These are phyloP conservation scores for Trematosphaeria pertusa DNA, from an alignment of 2,329 filamentous ascomycete species.

Conservation along the genomic window DNA sequence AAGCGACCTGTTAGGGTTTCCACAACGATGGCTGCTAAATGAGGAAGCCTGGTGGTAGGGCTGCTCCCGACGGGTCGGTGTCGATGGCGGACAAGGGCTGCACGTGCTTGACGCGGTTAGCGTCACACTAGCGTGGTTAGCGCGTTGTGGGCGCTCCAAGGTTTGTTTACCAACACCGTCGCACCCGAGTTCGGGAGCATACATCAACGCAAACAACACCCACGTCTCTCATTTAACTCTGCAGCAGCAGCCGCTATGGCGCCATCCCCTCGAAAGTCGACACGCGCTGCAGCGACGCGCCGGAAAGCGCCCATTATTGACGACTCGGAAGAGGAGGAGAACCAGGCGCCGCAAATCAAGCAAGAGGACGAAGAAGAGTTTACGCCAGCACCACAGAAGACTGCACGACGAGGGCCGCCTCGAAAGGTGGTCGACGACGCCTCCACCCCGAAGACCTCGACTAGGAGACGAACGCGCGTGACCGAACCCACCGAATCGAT, in stretches of 20 bases:
- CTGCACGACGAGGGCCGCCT: conserved; percentile 62
- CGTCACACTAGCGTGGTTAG: too few relatives aligned
- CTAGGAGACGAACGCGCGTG: conserved; percentile 55
- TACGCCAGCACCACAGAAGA: conserved; percentile 73
- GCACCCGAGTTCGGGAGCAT: too few relatives aligned
- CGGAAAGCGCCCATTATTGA: conserved; percentile 75
- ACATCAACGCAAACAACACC: too few relatives aligned
- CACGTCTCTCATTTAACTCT: too few relatives aligned
- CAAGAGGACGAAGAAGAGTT: conserved; percentile 78
- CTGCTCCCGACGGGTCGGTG: too few relatives aligned
- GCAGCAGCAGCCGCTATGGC: conserved; percentile 44
- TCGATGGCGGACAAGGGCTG: too few relatives aligned
- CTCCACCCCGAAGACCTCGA: conserved; percentile 55
- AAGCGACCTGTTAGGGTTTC: too few relatives aligned
- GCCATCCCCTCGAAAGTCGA: conserved; percentile 59
- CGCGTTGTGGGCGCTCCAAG: too few relatives aligned
- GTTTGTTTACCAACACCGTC: too few relatives aligned
- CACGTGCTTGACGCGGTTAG: too few relatives aligned
- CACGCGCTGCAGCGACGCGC: conserved; percentile 67
- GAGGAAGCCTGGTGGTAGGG: too few relatives aligned
- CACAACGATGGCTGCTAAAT: too few relatives aligned
- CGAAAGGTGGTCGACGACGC: conserved; percentile 48
- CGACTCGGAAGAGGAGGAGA: conserved; percentile 77
- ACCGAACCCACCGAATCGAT: conserved; percentile 52
- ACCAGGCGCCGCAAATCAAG: conserved; percentile 65